Percentiles rank a stretch among this genome's conserved stretches.
phyloP scores from a whole-genome alignment of 371 early-diverging fungal species.

The Mucor velutinosus region DNA sequence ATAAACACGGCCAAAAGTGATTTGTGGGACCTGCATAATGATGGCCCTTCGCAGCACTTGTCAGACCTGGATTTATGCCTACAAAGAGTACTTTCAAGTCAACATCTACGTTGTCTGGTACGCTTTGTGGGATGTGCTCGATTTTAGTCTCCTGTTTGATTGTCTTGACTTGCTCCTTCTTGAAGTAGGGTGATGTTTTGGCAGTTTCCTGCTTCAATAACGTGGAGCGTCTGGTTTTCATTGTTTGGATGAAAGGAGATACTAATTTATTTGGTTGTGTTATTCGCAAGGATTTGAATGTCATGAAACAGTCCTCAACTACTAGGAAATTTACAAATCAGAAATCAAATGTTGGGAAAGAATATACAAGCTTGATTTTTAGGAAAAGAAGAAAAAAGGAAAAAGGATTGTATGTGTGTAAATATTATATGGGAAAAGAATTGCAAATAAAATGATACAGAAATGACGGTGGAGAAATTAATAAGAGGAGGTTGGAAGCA shows the following conservation, averaged over 20 bases:
- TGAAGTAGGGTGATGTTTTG: not conserved
- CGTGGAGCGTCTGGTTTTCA: not conserved
- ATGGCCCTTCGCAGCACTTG: conserved; percentile 59
- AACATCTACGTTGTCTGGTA: conserved; percentile 64
- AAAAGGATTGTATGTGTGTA: not conserved
- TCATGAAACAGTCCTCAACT: not conserved
- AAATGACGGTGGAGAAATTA: not conserved
- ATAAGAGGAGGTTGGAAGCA: not conserved
- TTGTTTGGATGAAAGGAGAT: not conserved
- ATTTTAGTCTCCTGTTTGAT: not conserved
- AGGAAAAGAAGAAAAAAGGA: not conserved
- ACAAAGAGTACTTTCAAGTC: conserved; percentile 76
- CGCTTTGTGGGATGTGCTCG: not conserved
- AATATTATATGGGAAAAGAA: not conserved
- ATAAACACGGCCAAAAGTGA: conserved; percentile 79
- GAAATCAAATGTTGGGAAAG: not conserved
- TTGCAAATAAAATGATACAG: conserved; percentile 4
- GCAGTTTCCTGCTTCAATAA: not conserved
- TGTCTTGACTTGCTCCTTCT: not conserved
- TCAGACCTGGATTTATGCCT: conserved; percentile 78
- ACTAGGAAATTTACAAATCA: not conserved
- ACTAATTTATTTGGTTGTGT: not conserved
- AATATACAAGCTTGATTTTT: not conserved
- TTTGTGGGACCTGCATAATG: conserved; percentile 78
- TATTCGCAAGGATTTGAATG: not conserved